Evolutionary conservation across 192 early-diverging fungal genomes (phyloP), one percentile per base, ranked within the genome.

Genomic region (Entophlyctis helioformis): DNA sequence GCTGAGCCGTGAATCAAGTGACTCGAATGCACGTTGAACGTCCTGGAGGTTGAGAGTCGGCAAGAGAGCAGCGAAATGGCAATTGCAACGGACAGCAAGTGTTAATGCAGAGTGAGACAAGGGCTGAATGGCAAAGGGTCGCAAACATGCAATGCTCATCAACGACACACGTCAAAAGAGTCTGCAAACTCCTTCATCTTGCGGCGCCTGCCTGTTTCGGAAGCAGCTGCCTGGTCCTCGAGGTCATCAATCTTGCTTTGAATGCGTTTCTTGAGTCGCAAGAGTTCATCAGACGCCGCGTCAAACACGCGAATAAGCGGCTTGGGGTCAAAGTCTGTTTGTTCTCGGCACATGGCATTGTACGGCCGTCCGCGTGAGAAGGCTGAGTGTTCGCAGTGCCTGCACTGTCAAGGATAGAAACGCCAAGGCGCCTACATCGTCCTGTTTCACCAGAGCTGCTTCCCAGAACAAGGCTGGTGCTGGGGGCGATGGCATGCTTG

Each of bases 271-370:
- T 81, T 71, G 16, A 95, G 54, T 42, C 74, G 71, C 27, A 79
- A 57, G n/a, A 98, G 74, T 45, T 92, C 85, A 37, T 91, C 84
- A 35, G 85, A 60, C 4, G 83, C 80, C 24, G 73, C 71, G 54
- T 98, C 92, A 62, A 94, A 95, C 15, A 79, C 84, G 26, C 87
- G 70, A 38, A 94, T 91, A 57, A 95, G 90, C 1, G 87, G 86
- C 51, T 88, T 86, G 33, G 90, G 82, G 63, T 96, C 89, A 36
- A 93, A 87, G 20, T 70, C 76, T 63, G 53, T 7, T n/a, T 6
- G 20, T 16, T 1, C 16, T 2, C 13, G 15, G 23, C n/a, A n/a
- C n/a, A 23, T 25, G 41, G 25, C 27, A 39, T 4, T 31, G 4
- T 31, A 11, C 29, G 29, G 29, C 4, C 29, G 29, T 4, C 4